Evolutionary conservation across 148 eudicot genomes (phyloP), one percentile per base, ranked within the genome.

Genomic region (Nepenthes gracilis): DNA sequence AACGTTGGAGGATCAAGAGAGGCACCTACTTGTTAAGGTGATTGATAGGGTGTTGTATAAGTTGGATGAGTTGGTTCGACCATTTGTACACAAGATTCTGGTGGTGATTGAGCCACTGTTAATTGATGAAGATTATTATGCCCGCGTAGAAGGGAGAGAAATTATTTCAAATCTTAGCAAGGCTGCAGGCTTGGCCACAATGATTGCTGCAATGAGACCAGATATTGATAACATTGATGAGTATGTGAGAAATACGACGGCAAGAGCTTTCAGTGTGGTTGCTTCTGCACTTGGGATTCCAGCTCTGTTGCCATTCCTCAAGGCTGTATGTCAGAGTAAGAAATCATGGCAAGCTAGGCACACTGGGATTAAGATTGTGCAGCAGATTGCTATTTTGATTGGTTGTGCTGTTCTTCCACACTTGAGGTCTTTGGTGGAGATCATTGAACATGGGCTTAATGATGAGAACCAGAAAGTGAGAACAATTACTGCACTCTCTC

Each of bases 341-440:
- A 92, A 92, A 71, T 88, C 98, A 9, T 92, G 98, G 98, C 98
- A 92, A 75, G 98, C 98, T 67, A 87, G 98, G 71, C 98, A 92
- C 75, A 92, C 96, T 0, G 98, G 98, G 60, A 92, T 92, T 51
- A 92, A 92, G 72, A 92, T 88, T 69, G 98, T 92, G 64, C 98
- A 92, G 75, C 98, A 92, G 73, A 92, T 92, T 45, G 98, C 98
- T 64, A 92, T 92, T 61, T 73, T 92, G 65, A 92, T 88, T 34
- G 98, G 98, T 11, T 92, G 98, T 74, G 96, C 98, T 12, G 98
- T 92, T 61, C 81, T 92, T 67, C 98, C 98, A 12, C 98, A 92
- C 57, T 74, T 92, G 82, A 80, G 90, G 58, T 92, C 97, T 47
- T 81, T 92, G 67, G 97, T 92, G 37, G 97, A 92, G 73, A 92